Percentiles rank a stretch among this genome's conserved stretches.
phyloP scores from a whole-genome alignment of 2,329 filamentous ascomycete genomes.

The Diaporthe sp. region DNA sequence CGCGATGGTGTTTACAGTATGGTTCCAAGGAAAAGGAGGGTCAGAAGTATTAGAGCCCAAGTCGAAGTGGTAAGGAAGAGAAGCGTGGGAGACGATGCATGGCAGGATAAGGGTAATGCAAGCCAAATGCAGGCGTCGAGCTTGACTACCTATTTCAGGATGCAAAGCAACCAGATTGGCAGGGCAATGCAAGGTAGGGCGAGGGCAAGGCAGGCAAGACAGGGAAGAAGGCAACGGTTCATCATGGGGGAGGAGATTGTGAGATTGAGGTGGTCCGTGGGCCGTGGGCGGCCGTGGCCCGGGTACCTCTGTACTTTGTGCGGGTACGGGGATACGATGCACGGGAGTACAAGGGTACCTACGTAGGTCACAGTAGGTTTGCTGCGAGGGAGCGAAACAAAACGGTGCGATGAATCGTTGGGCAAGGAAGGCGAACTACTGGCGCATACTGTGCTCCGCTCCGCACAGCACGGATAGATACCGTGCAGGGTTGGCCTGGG shows the following conservation, averaged over 20 bases:
- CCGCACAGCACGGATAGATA: conserved; percentile 11
- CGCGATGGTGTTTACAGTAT: neutral
- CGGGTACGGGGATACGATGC: neutral
- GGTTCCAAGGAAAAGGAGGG: conserved; percentile 11
- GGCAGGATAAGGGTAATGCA: conserved; percentile 29
- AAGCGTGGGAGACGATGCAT: conserved; percentile 12
- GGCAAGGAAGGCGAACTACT: neutral
- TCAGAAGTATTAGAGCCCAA: conserved; percentile 6
- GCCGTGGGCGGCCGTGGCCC: neutral
- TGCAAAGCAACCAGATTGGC: conserved; percentile 15
- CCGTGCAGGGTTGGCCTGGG: neutral
- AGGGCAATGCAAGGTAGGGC: conserved; percentile 21
- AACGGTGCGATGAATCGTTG: conserved; percentile 9
- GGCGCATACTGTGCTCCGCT: neutral
- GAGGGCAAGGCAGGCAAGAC: neutral
- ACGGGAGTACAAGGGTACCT: neutral
- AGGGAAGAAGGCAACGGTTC: conserved; percentile 22
- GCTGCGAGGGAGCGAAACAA: neutral
- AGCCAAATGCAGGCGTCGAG: conserved; percentile 21
- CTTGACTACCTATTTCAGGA: conserved; percentile 20
- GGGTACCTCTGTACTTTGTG: neutral
- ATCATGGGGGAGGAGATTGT: conserved; percentile 22
- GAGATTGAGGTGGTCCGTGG: conserved; percentile 29
- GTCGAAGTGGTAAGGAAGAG: neutral
- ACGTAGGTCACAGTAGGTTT: neutral